Percentiles rank a stretch among this genome's conserved stretches.
phyloP scores from a whole-genome alignment of 768 basidiomycete species.

The Heimioporus sp. region DNA sequence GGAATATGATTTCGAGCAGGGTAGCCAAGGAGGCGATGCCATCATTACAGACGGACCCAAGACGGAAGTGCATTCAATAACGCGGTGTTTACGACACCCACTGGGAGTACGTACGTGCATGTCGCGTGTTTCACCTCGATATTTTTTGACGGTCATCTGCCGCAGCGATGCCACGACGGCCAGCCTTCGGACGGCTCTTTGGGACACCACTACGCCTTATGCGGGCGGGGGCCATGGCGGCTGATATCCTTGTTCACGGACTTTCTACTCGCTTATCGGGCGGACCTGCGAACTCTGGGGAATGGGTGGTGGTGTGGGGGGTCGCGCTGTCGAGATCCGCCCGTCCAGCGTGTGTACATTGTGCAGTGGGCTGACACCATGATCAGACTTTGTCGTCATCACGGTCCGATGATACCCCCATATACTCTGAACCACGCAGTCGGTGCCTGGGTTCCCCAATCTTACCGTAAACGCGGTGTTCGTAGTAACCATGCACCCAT shows the following conservation, averaged over 20 bases:
- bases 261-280: neutral
- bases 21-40: conserved; percentile 83
- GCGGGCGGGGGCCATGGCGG: neutral
- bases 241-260: neutral
- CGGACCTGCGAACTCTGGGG: neutral
- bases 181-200: neutral
- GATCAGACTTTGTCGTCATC: neutral
- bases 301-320: neutral
- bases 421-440: neutral
- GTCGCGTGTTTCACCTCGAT: too few relatives aligned
- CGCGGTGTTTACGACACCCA: conserved; percentile 88
- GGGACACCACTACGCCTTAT: neutral
- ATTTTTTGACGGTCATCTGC: too few relatives aligned
- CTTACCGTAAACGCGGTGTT: neutral
- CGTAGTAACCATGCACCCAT: neutral
- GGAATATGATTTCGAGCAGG: conserved; percentile 92
- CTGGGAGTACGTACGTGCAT: too few relatives aligned
- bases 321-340: neutral
- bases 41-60: conserved; percentile 94
- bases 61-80: conserved; percentile 94
- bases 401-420: neutral
- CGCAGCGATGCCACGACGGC: too few relatives aligned
- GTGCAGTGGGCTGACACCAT: neutral
- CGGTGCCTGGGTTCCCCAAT: neutral
- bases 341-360: neutral